These are phyloP conservation scores for Dactylonectria macrodidyma DNA, from an alignment of 2,329 filamentous ascomycete species.

Conservation along the genomic window DNA sequence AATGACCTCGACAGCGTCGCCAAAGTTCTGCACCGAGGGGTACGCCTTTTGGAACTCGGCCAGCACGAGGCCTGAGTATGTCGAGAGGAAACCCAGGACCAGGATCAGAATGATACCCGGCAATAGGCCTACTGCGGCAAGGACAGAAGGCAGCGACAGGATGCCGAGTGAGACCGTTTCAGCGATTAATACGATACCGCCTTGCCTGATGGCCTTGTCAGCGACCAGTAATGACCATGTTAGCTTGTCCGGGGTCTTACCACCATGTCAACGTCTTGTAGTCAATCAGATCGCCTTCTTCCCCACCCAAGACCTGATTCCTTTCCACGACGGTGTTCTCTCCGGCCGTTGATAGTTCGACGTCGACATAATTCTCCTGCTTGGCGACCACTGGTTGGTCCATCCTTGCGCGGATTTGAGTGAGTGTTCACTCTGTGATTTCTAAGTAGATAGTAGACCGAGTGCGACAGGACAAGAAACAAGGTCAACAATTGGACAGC, in stretches of 20 bases:
- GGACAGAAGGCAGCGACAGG: constrained; percentile 83
- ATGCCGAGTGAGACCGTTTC: constrained; percentile 64
- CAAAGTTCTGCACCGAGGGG: constrained; percentile 77
- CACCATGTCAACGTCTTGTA: constrained; percentile 58
- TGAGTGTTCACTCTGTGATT: no score
- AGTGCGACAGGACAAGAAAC: not conserved
- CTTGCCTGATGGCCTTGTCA: constrained; percentile 54
- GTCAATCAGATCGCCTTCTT: constrained; percentile 49
- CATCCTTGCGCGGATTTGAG: not conserved
- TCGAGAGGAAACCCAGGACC: constrained; percentile 76
- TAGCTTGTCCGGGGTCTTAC: constrained; percentile 43
- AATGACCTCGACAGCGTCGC: constrained; percentile 75
- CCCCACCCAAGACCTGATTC: constrained; percentile 21
- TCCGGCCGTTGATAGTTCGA: not conserved
- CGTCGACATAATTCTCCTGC: not conserved
- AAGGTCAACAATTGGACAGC: not conserved
- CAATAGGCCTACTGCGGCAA: constrained; percentile 79
- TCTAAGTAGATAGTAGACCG: not conserved
- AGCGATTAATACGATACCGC: constrained; percentile 60
- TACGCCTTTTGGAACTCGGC: constrained; percentile 81
- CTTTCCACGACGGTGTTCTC: not conserved
- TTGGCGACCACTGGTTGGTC: no score
- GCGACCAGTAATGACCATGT: accelerated
- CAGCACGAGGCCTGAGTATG: constrained; percentile 67
- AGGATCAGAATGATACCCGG: constrained; percentile 82